Evolutionary conservation across 768 basidiomycete species (phyloP).

Genomic region (Udeniomyces megalosporus): DNA sequence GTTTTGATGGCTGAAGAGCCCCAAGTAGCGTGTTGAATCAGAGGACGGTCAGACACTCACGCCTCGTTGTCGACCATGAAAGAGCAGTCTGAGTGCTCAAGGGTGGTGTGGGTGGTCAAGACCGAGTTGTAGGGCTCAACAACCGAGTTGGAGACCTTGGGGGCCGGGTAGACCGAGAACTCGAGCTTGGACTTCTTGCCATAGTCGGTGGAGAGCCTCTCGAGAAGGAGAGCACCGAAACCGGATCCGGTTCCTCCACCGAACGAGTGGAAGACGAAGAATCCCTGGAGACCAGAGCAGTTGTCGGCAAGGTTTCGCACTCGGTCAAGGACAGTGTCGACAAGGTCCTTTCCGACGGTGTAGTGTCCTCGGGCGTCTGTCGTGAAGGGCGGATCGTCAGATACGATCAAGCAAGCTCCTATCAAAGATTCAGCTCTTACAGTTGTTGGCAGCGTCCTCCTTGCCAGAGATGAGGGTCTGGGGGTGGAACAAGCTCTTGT

Average conservation of each 20-base stretch:
- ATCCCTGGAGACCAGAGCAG: constrained; percentile 93
- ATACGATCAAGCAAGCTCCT: constrained; percentile 6
- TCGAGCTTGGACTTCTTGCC: constrained; percentile 99
- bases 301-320: constrained; percentile 92
- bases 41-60: too few species aligned
- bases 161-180: constrained; percentile 94
- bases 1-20: too few species aligned
- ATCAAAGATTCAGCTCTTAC: constrained; percentile 38
- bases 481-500: constrained; percentile 95
- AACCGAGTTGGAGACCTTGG: constrained; percentile 82
- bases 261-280: constrained; percentile 99
- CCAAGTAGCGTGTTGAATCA: too few species aligned
- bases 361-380: constrained; percentile 96
- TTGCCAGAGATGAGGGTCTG: constrained; percentile 94
- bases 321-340: constrained; percentile 94
- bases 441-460: constrained; percentile 99
- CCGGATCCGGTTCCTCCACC: constrained; percentile 99
- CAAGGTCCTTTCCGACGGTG: constrained; percentile 95
- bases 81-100: constrained; percentile 99
- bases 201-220: constrained; percentile 93
- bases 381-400: constrained; percentile 5
- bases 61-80: constrained; percentile 99
- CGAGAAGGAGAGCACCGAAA: constrained; percentile 91
- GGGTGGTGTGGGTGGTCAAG: constrained; percentile 93
- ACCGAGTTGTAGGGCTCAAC: constrained; percentile 97